A percentile compares a stretch with the other conserved stretches of the same genome.
Conservation (phyloP, 2,329 filamentous ascomycete species). For the Phoma sp. region DNA sequence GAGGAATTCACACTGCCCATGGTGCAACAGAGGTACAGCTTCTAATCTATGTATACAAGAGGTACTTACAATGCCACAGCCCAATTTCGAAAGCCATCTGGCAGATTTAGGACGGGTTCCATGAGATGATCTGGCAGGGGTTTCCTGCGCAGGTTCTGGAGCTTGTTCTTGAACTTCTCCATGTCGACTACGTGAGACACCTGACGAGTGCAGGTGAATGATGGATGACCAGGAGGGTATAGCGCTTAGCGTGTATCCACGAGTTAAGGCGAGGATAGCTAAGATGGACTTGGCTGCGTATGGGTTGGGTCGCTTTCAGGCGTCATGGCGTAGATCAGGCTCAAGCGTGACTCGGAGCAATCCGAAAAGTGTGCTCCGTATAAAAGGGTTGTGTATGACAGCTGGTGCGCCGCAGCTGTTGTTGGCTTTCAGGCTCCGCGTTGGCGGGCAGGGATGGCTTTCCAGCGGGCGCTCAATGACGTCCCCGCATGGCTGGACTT, state of each 20-base stretch:
- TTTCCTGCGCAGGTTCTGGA: conserved; percentile 35
- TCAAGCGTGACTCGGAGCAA: not conserved
- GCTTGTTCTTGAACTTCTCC: conserved; percentile 47
- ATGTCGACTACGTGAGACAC: conserved; percentile 31
- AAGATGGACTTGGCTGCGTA: conserved; percentile 8
- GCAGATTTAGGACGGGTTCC: conserved; percentile 27
- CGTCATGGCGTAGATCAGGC: conserved; percentile 19
- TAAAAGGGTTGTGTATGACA: not conserved
- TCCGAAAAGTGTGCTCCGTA: not conserved
- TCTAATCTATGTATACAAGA: no score
- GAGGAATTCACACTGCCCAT: not conserved
- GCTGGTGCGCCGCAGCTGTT: conserved; percentile 5
- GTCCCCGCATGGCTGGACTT: conserved; percentile 7
- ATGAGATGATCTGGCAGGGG: conserved; percentile 35
- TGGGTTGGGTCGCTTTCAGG: conserved; percentile 11
- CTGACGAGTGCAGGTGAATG: conserved; percentile 34
- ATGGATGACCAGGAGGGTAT: conserved; percentile 13
- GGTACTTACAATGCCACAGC: conserved; percentile 51
- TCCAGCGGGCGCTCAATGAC: conserved; percentile 14
- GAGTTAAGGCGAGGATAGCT: conserved; percentile 20
- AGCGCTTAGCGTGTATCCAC: conserved; percentile 20
- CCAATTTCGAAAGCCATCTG: conserved; percentile 48
- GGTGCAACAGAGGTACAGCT: not conserved
- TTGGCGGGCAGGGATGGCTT: conserved; percentile 13
- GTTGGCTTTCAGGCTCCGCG: conserved; percentile 9